These are phyloP conservation scores for Leccinum fibrillosum DNA, from an alignment of 768 basidiomycete genomes.

Conservation along the genomic window DNA sequence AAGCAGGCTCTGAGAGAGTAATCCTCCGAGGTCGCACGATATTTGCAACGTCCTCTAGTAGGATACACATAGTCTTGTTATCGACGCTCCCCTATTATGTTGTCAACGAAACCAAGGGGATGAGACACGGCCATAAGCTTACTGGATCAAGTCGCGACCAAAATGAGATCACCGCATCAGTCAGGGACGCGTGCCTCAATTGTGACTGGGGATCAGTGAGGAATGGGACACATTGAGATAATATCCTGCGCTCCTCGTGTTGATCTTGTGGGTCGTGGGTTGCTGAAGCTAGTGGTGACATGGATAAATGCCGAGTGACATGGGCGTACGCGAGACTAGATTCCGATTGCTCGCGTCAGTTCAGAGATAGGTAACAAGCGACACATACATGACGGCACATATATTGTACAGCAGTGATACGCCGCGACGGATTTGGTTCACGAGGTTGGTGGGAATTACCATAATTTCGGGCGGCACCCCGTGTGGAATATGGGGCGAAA, in stretches of 20 bases:
- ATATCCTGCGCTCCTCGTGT: slow-evolving; percentile 42
- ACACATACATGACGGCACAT: slow-evolving; percentile 60
- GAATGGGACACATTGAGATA: slow-evolving; percentile 62
- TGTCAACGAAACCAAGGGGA: slow-evolving; percentile 7
- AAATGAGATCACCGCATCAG: slow-evolving; percentile 54
- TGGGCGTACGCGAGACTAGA: slow-evolving; percentile 68
- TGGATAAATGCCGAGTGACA: slow-evolving; percentile 56
- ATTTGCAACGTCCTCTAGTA: slow-evolving; percentile 53
- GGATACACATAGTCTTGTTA: slow-evolving; percentile 44
- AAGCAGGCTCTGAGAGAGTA: neutral
- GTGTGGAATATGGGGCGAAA: slow-evolving; percentile 18
- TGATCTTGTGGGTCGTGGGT: slow-evolving; percentile 40
- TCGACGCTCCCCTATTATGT: slow-evolving; percentile 30
- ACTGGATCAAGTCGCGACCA: slow-evolving; percentile 60
- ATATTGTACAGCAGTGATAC: slow-evolving; percentile 65
- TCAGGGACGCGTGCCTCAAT: slow-evolving; percentile 47
- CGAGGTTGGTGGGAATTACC: slow-evolving; percentile 42
- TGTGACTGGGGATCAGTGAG: slow-evolving; percentile 57
- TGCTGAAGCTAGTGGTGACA: slow-evolving; percentile 52
- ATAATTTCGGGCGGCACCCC: slow-evolving; percentile 45
- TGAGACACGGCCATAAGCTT: slow-evolving; percentile 1
- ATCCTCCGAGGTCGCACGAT: slow-evolving; percentile 50
- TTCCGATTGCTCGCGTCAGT: neutral
- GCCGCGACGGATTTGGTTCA: slow-evolving; percentile 36
- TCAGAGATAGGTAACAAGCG: neutral